These are phyloP conservation scores for Triticum turgidum DNA, from an alignment of 176 grass and related monocot species.

Conservation along the genomic window DNA sequence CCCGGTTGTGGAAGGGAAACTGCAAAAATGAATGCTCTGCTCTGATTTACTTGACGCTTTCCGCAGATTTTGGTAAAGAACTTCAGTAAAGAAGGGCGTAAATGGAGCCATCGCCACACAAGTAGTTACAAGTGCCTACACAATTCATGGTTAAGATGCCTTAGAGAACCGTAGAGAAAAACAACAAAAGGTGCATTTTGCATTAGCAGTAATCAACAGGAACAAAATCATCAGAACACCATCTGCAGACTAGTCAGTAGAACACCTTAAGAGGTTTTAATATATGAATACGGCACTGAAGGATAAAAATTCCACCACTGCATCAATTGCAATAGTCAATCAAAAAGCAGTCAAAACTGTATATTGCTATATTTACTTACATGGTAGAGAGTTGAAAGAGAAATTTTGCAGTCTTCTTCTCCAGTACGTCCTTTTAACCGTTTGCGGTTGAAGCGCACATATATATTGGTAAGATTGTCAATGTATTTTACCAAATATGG, in stretches of 20 bases:
- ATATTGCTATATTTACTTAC: constrained; percentile 49
- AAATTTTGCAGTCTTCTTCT: constrained; percentile 92
- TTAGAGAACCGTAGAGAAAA: constrained; percentile 13
- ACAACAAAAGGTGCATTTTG: constrained; percentile 19
- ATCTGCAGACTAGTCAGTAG: background rate
- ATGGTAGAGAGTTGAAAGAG: constrained; percentile 90
- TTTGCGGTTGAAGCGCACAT: constrained; percentile 96
- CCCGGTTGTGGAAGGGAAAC: constrained; percentile 81
- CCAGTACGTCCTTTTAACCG: constrained; percentile 94
- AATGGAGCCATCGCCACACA: constrained; percentile 95
- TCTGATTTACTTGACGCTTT: constrained; percentile 69
- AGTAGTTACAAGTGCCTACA: constrained; percentile 88
- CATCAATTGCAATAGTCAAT: background rate
- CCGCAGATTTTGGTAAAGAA: constrained; percentile 94
- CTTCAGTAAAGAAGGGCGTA: constrained; percentile 98
- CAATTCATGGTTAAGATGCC: constrained; percentile 25
- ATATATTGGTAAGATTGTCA: constrained; percentile 97
- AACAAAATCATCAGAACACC: constrained; percentile 13
- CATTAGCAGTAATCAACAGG: background rate
- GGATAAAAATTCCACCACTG: background rate
- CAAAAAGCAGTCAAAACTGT: constrained; percentile 2
- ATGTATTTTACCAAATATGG: constrained; percentile 96
- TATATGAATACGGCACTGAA: background rate
- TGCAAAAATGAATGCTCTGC: constrained; percentile 94
- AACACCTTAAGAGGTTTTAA: background rate